phyloP scores from a whole-genome alignment of 495 filamentous ascomycete genomes.

The Penicillium odoratum region DNA sequence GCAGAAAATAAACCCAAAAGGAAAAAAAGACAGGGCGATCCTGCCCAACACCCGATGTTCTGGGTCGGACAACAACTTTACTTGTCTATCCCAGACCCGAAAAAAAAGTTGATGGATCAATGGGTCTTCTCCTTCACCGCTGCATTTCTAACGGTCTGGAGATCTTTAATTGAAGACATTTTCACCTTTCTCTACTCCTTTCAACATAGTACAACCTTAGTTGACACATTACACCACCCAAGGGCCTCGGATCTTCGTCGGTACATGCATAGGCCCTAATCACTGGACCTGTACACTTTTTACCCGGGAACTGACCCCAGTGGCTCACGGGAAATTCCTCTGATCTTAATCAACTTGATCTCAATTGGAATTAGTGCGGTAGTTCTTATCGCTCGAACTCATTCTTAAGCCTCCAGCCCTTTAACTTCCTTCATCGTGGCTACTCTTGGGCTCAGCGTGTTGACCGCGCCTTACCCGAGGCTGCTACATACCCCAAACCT shows the following conservation, averaged over 20 bases:
- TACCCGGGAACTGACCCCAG: not conserved
- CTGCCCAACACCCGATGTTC: slow-evolving; percentile 30
- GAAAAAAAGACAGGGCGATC: slow-evolving; percentile 10
- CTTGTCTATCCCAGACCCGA: slow-evolving; percentile 14
- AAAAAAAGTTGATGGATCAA: slow-evolving; percentile 26
- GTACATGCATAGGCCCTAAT: slow-evolving; percentile 14
- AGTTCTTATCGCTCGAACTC: not conserved
- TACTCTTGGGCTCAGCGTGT: slow-evolving; percentile 44
- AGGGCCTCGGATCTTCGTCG: slow-evolving; percentile 22
- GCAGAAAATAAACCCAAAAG: not conserved
- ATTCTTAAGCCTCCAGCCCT: slow-evolving; percentile 1
- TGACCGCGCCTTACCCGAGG: slow-evolving; percentile 29
- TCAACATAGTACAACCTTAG: too few relatives aligned
- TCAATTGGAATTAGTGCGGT: not conserved
- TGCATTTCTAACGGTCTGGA: slow-evolving; percentile 26
- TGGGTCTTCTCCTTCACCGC: slow-evolving; percentile 24
- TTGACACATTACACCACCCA: not conserved
- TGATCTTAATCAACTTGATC: not conserved
- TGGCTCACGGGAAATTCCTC: not conserved
- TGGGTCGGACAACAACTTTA: slow-evolving; percentile 30
- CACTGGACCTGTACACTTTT: not conserved
- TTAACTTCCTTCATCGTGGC: slow-evolving; percentile 38
- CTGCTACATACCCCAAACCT: slow-evolving; percentile 32
- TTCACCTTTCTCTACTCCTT: not conserved
- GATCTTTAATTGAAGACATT: slow-evolving; percentile 12